Evolutionary conservation across 2,329 filamentous ascomycete genomes (phyloP).

Genomic region (Fusarium udum): DNA sequence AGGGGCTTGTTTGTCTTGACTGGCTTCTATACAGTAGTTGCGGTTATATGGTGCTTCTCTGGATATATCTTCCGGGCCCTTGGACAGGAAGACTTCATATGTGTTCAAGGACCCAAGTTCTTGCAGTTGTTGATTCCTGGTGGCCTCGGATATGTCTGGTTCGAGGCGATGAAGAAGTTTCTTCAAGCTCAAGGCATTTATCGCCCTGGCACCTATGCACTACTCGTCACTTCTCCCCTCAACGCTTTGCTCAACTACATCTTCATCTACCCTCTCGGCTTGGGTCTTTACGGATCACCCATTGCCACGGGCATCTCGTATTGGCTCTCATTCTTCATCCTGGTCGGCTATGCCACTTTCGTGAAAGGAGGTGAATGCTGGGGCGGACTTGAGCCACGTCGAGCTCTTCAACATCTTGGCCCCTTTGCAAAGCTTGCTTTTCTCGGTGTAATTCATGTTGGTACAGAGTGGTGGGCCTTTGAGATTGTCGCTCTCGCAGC

Average conservation of each 20-base stretch:
- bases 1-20: conserved; percentile 77
- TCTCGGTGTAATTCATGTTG: conserved; percentile 83
- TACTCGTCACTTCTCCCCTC: conserved; percentile 82
- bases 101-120: conserved; percentile 76
- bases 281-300: conserved; percentile 82
- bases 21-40: conserved; percentile 76
- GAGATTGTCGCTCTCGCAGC: conserved; percentile 88
- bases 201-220: conserved; percentile 81
- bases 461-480: conserved; percentile 95
- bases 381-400: conserved; percentile 74
- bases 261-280: conserved; percentile 75
- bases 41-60: conserved; percentile 77
- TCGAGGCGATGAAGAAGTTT: conserved; percentile 87
- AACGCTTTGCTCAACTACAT: conserved; percentile 84
- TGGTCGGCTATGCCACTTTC: conserved; percentile 78
- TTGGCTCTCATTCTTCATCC: conserved; percentile 82
- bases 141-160: conserved; percentile 87
- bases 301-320: conserved; percentile 86
- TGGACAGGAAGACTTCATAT: conserved; percentile 82
- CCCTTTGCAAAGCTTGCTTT: conserved; percentile 79
- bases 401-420: conserved; percentile 71
- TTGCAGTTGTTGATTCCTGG: conserved; percentile 79
- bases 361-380: conserved; percentile 79
- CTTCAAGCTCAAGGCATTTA: conserved; percentile 92
- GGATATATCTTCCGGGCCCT: conserved; percentile 78